Evolutionary conservation across 164 flowering plant genomes (phyloP).

Genomic region (Kalanchoe fedtschenkoi): DNA sequence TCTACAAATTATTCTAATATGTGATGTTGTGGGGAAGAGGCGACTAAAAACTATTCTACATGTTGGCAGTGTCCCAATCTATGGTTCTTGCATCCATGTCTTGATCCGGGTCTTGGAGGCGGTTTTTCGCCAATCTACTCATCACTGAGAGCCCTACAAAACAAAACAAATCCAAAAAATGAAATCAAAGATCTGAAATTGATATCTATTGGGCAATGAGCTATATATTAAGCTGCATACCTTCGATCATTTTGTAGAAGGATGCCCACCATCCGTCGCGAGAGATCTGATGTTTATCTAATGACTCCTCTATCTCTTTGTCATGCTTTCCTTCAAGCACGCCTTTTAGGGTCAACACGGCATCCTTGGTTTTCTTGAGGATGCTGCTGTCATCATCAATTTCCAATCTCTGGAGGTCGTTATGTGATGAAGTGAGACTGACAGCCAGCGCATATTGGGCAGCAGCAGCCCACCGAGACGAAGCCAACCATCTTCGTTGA

Average conservation of each 20-base stretch:
- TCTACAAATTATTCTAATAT: no score
- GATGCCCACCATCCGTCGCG: slow-evolving; percentile 96
- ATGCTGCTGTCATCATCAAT: slow-evolving; percentile 60
- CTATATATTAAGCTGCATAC: slow-evolving; percentile 21
- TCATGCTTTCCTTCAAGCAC: slow-evolving; percentile 90
- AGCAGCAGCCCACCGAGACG: slow-evolving; percentile 95
- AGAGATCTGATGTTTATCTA: slow-evolving; percentile 50
- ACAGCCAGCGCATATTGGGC: slow-evolving; percentile 85
- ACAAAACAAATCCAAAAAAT: neutral
- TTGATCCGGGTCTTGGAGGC: slow-evolving; percentile 39
- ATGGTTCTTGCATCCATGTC: slow-evolving; percentile 36
- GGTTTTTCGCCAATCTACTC: slow-evolving; percentile 59
- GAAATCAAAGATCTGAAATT: neutral
- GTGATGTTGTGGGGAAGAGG: no score
- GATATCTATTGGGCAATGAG: neutral
- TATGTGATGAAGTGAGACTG: slow-evolving; percentile 80
- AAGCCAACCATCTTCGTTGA: slow-evolving; percentile 76
- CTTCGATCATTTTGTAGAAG: slow-evolving; percentile 86
- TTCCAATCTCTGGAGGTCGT: slow-evolving; percentile 67
- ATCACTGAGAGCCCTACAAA: slow-evolving; percentile 69
- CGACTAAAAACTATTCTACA: slow-evolving; percentile 11
- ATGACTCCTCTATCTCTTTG: slow-evolving; percentile 61
- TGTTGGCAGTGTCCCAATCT: slow-evolving; percentile 31
- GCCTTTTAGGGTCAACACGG: slow-evolving; percentile 66
- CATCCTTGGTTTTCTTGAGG: slow-evolving; percentile 74